Percentiles rank a stretch among this genome's conserved stretches.
These are phyloP conservation scores for Eimeria brunetti DNA, from an alignment of 169 alveolate species.

Conservation along the genomic window DNA sequence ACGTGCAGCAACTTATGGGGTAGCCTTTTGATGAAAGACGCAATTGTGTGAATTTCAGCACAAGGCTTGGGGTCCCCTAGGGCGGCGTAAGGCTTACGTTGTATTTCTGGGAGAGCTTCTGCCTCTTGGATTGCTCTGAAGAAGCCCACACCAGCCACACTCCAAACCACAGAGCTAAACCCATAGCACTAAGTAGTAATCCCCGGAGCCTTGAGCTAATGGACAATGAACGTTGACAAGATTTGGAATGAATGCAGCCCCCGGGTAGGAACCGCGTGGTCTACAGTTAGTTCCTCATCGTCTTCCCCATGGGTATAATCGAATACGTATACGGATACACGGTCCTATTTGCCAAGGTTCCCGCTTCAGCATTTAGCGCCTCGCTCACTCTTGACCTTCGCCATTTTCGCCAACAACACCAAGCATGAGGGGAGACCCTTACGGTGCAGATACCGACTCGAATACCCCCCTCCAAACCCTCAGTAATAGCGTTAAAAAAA, in stretches of 20 bases:
- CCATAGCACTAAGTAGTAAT: background rate
- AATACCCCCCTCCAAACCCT: background rate
- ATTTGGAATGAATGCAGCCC: background rate
- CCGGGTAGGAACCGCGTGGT: background rate
- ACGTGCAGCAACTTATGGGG: background rate
- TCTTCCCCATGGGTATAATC: background rate
- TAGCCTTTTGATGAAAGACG: background rate
- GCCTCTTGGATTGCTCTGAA: constrained; percentile 74
- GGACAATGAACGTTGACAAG: background rate
- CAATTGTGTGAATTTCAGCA: background rate
- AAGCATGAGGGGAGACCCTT: constrained; percentile 32
- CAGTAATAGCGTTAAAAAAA: background rate
- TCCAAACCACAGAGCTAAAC: background rate
- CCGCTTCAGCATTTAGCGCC: background rate
- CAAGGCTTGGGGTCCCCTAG: background rate
- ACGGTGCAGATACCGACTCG: background rate
- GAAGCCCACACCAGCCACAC: background rate
- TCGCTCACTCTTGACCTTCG: constrained; percentile 56
- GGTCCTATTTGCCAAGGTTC: background rate
- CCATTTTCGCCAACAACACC: constrained; percentile 1
- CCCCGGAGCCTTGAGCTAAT: background rate
- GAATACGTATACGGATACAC: background rate
- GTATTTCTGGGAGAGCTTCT: constrained; percentile 73
- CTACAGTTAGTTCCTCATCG: background rate
- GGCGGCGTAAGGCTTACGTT: constrained; percentile 26